Conservation (phyloP, 1,139 yeast species). For the Saccharomycopsis hybrid region DNA sequence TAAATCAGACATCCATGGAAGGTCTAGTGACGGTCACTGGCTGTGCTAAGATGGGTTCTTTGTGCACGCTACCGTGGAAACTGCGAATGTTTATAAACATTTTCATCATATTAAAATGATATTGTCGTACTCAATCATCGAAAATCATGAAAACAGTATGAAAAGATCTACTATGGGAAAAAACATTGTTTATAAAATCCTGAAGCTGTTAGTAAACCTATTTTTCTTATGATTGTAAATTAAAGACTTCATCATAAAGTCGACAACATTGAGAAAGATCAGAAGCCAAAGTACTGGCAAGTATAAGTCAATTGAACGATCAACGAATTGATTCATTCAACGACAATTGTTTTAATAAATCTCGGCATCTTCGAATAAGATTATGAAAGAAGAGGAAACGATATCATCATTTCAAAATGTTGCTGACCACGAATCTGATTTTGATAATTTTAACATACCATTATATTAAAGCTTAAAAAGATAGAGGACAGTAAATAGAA, state of each 20-base stretch:
- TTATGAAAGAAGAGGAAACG: slow-evolving; percentile 20
- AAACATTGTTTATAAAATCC: not conserved
- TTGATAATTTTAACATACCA: not conserved
- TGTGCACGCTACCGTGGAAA: slow-evolving; percentile 23
- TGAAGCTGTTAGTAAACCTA: not conserved
- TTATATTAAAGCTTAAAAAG: not conserved
- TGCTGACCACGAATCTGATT: not conserved
- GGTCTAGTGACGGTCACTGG: slow-evolving; percentile 29
- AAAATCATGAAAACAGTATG: not conserved
- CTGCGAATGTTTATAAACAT: slow-evolving; percentile 22
- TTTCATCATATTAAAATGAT: slow-evolving; percentile 19
- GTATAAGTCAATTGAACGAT: slow-evolving; percentile 20
- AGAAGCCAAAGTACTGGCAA: slow-evolving; percentile 23
- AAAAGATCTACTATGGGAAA: not conserved
- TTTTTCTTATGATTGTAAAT: not conserved
- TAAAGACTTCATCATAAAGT: not conserved
- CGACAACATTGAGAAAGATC: slow-evolving; percentile 5
- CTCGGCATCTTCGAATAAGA: slow-evolving; percentile 22
- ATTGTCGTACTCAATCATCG: not conserved
- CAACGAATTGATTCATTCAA: not conserved
- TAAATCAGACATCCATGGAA: slow-evolving; percentile 37
- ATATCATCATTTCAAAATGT: slow-evolving; percentile 19
- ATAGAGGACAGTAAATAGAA: not conserved
- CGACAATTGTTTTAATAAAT: slow-evolving; percentile 16
- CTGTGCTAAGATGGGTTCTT: slow-evolving; percentile 21